These are phyloP conservation scores for Aspergillus pseudoglaucus DNA, from an alignment of 2,329 filamentous ascomycete species.

Conservation along the genomic window DNA sequence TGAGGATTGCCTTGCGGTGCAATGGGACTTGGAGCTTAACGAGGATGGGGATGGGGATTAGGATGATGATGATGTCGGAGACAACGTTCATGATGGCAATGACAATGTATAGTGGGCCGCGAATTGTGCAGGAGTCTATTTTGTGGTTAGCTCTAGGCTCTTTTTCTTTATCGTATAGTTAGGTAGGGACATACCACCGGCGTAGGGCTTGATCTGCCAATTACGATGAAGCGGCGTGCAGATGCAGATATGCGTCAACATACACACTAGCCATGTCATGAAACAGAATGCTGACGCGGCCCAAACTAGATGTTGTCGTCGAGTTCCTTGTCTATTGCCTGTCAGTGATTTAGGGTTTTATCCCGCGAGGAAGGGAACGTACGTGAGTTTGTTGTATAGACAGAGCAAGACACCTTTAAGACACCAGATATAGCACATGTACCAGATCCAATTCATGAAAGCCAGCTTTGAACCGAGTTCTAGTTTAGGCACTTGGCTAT, in stretches of 20 bases:
- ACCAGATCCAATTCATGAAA: slow-evolving; percentile 30
- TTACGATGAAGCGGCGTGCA: slow-evolving; percentile 21
- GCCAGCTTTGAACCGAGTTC: slow-evolving; percentile 24
- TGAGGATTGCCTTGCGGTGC: slow-evolving; percentile 16
- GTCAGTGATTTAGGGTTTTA: background rate
- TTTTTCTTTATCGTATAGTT: background rate
- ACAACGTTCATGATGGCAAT: slow-evolving; percentile 13
- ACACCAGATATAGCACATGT: slow-evolving; percentile 27
- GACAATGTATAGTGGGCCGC: slow-evolving; percentile 14
- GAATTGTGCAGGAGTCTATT: slow-evolving; percentile 18
- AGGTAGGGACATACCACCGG: slow-evolving; percentile 13
- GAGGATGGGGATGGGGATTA: slow-evolving; percentile 17
- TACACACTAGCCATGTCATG: slow-evolving; percentile 19
- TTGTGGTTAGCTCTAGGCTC: background rate
- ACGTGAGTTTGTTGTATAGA: slow-evolving; percentile 26
- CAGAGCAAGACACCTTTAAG: slow-evolving; percentile 27
- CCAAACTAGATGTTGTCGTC: slow-evolving; percentile 18
- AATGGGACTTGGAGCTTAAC: slow-evolving; percentile 12
- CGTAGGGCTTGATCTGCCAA: slow-evolving; percentile 28
- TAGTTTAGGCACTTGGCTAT: slow-evolving; percentile 15
- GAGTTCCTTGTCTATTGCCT: slow-evolving; percentile 15
- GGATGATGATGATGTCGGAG: slow-evolving; percentile 15
- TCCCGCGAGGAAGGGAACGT: slow-evolving; percentile 2
- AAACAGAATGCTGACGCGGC: slow-evolving; percentile 17
- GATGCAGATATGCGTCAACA: slow-evolving; percentile 24